Evolutionary conservation across 805 yeast species (phyloP).

Genomic region (Cyberlindnera euphorbiae): DNA sequence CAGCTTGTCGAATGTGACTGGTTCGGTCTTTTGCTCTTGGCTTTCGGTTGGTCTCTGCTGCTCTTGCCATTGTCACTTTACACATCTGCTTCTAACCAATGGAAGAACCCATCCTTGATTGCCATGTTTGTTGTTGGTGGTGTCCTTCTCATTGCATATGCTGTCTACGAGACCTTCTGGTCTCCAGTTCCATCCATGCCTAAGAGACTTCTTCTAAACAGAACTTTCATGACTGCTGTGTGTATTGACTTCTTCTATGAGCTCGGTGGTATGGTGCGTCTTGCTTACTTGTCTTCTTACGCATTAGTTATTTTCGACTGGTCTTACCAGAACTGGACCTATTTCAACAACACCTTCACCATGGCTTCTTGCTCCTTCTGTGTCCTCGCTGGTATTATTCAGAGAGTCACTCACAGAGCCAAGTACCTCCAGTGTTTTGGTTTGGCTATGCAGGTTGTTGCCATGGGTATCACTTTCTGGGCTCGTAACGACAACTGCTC

Average conservation of each 20-base stretch:
- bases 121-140: constrained; percentile 41
- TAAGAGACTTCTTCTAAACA: constrained; percentile 31
- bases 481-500: constrained; percentile 22
- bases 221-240: constrained; percentile 33
- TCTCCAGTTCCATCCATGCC: constrained; percentile 37
- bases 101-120: constrained; percentile 37
- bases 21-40: constrained; percentile 34
- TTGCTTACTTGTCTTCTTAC: constrained; percentile 32
- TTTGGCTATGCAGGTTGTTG: constrained; percentile 29
- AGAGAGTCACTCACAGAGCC: constrained; percentile 33
- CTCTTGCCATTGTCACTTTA: constrained; percentile 36
- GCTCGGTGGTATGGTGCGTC: constrained; percentile 28
- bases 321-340: constrained; percentile 32
- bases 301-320: constrained; percentile 30
- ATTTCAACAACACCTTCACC: constrained; percentile 33
- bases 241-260: constrained; percentile 31
- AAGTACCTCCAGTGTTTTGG: constrained; percentile 34
- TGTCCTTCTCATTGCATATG: constrained; percentile 30
- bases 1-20: constrained; percentile 34
- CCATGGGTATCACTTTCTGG: constrained; percentile 29
- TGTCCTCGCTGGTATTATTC: constrained; percentile 31
- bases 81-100: constrained; percentile 29
- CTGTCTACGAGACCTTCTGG: constrained; percentile 31
- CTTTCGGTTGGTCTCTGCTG: constrained; percentile 35
- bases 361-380: constrained; percentile 35